A percentile compares a stretch with the other conserved stretches of the same genome.
Conservation (phyloP, 345 rosid species). For the Anacardium occidentale region DNA sequence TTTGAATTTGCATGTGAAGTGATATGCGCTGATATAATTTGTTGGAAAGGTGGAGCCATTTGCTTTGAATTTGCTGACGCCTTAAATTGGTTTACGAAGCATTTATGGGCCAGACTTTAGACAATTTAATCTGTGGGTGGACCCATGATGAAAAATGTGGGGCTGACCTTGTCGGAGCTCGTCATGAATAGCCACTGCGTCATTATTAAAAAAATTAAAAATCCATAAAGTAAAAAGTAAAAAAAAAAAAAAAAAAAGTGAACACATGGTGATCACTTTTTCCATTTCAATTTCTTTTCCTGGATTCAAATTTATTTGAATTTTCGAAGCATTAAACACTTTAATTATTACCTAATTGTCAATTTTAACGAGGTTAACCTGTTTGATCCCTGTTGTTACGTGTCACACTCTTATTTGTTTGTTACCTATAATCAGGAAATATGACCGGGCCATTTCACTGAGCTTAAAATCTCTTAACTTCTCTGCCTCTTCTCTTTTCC, state of each 20-base stretch:
- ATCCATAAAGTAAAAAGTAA: neutral
- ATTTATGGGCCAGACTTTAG: neutral
- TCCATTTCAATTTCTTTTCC: neutral
- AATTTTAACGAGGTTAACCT: neutral
- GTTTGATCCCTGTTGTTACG: neutral
- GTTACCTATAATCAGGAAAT: neutral
- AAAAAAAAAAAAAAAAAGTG: neutral
- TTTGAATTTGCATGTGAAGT: constrained; percentile 7
- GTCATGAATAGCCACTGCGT: neutral
- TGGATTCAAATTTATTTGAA: constrained; percentile 12
- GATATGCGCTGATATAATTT: neutral
- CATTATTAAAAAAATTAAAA: neutral
- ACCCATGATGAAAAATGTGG: neutral
- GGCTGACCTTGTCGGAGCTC: neutral
- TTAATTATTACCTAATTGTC: neutral
- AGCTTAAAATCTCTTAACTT: neutral
- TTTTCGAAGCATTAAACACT: neutral
- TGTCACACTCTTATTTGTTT: neutral
- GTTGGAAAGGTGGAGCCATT: neutral
- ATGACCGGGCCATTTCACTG: constrained; percentile 2
- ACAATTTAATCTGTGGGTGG: neutral
- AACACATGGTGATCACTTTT: neutral
- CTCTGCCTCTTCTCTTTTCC: neutral
- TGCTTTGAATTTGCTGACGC: constrained; percentile 16
- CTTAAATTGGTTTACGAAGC: neutral